Evolutionary conservation across 345 rosid species (phyloP), one percentile per base, ranked within the genome.

Genomic region (Bruguiera sexangula): DNA sequence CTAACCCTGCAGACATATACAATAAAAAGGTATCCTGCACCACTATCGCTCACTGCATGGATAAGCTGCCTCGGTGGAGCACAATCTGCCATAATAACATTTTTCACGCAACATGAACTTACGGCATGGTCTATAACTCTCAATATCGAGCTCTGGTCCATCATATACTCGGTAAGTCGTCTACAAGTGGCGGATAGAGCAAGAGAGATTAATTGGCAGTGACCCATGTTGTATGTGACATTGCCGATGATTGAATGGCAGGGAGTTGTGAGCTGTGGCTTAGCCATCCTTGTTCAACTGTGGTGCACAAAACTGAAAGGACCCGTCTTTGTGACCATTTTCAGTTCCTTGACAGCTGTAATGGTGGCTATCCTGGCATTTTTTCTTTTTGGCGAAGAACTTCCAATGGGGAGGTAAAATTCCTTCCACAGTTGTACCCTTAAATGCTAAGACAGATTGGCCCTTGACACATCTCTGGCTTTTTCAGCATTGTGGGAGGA

Each of bases 321-420:
- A 24, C 80, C 78, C 6, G 80, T 73, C 15, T 80, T 80, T 60
- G 80, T 63, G 43, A 73, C 78, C n/a, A 60, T 70, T 55, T 80
- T 80, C 24, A 51, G 22, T 73, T 71, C 83, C 8, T 73, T 76
- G 19, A 11, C 70, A 13, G 63, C 83, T 8, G 30, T 76, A 5
- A 20, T 58, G 67, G 80, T 67, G 27, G 71, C 75, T 31, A 19
- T 73, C 50, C 51, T 70, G 37, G 75, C 78, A 16, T 76, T 66
- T 69, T 76, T 76, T 29, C 60, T 80, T 51, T 65, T 69, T 51
- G 80, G 80, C 21, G 83, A 76, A 76, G 73, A 69, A 20, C 39
- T 76, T 63, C 64, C 21, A 29, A 60, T 39, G 15, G 78, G 80
- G 48, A 65, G 78, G 78, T 81, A 60, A 52, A 60, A 20, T 63